Base-by-base conservation (phyloP, 495 filamentous ascomycete species). In the Tuber aestivum region DNA sequence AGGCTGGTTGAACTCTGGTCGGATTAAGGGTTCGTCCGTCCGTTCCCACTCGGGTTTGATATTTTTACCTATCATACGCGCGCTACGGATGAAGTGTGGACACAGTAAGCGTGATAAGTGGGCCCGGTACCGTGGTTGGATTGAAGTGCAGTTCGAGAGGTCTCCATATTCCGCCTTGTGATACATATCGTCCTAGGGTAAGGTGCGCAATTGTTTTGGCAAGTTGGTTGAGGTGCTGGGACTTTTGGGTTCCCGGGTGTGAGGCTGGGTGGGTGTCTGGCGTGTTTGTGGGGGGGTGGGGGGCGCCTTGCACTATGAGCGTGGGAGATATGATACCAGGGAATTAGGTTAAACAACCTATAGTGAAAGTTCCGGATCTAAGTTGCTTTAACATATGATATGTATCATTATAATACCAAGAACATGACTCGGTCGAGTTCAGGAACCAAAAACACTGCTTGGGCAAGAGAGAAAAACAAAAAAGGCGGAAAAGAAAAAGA, bases 401-500 rank as follows among this genome's bases (percentile, higher is more conserved):
- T n/a, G 38, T 40, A 40, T 40, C 38, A 40, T 40, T 40, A 40
- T 40, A 2, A 40, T 40, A 65, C 14, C 14, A 65, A 18, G 56
- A 27, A 35, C 56, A 35, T 14, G 1, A 18, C 56, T 65, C 56
- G 56, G 35, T 35, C 56, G 27, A 65, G 56, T 14, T 35, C 56
- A 35, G 56, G 27, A 69, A 69, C 41, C 1, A 72, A 72, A 27
- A 23, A 21, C 41, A 50, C 35, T 70, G n/a, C 41, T 21, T 40
- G 23, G 40, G n/a, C 35, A 38, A 10, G 37, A 14, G 7, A 69
- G 48, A 61, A 38, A 70, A 32, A 41, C 21, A 44, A 37, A 48
- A 71, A 21, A 68, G 27, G 18, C 41, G 50, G 40, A 41, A 65
- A 71, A 69, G 70, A 71, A 42, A n/a, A n/a, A n/a, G n/a, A n/a